These are phyloP conservation scores for Magnusiomyces suaveolens DNA, from an alignment of 1,139 yeast genomes.

Conservation along the genomic window DNA sequence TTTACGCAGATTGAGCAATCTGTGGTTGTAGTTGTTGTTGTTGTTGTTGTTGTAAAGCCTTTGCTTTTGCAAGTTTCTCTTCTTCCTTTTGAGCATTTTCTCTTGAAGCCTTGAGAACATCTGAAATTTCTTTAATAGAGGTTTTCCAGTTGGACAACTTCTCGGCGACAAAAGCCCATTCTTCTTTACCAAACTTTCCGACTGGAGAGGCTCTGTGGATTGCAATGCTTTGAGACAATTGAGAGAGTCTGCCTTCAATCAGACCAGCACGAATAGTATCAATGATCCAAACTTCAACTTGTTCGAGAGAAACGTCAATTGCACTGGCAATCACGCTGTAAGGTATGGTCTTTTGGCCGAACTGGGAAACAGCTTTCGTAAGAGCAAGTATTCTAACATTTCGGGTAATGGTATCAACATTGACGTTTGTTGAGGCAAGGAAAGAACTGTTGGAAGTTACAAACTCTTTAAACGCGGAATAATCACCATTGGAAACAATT, in stretches of 20 bases:
- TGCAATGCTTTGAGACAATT: slow-evolving; percentile 31
- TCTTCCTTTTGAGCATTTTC: slow-evolving; percentile 26
- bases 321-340: slow-evolving; percentile 31
- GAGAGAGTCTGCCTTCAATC: slow-evolving; percentile 38
- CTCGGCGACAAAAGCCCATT: slow-evolving; percentile 33
- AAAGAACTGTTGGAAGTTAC: slow-evolving; percentile 14
- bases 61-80: slow-evolving; percentile 11
- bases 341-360: slow-evolving; percentile 24
- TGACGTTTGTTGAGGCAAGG: slow-evolving; percentile 18
- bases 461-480: slow-evolving; percentile 22
- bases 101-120: slow-evolving; percentile 28
- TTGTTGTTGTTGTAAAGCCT: slow-evolving; percentile 4
- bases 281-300: slow-evolving; percentile 36
- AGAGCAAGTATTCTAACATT: slow-evolving; percentile 27
- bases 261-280: slow-evolving; percentile 38
- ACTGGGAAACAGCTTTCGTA: slow-evolving; percentile 22
- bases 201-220: slow-evolving; percentile 34
- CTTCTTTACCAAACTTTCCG: slow-evolving; percentile 32
- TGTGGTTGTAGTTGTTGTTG: slow-evolving; percentile 11
- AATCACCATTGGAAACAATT: slow-evolving; percentile 31
- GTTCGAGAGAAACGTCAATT: slow-evolving; percentile 28
- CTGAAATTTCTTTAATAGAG: slow-evolving; percentile 30
- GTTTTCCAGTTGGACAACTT: slow-evolving; percentile 34
- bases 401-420: slow-evolving; percentile 22
- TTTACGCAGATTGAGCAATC: not conserved